These are phyloP conservation scores for Cicer bijugum DNA, from an alignment of 306 rosid genomes.

Conservation along the genomic window DNA sequence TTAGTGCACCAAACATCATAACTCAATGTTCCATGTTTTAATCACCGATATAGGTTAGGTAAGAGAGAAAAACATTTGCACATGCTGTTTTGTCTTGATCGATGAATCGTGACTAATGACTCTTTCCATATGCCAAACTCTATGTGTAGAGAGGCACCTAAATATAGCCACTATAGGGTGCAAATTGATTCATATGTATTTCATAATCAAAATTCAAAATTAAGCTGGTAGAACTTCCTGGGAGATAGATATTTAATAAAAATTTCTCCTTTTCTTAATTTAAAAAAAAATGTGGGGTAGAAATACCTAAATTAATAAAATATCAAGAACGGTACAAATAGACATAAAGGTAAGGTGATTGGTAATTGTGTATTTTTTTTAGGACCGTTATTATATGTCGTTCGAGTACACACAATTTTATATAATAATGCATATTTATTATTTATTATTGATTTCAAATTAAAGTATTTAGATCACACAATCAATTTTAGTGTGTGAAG, in stretches of 20 bases:
- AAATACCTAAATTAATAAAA: not conserved
- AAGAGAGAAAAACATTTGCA: slow-evolving; percentile 34
- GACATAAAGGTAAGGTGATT: not conserved
- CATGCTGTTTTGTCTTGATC: slow-evolving; percentile 46
- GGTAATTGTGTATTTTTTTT: not conserved
- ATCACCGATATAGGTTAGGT: slow-evolving; percentile 6
- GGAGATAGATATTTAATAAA: too few relatives aligned
- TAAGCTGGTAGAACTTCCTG: too few relatives aligned
- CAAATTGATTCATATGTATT: not conserved
- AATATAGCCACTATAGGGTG: slow-evolving; percentile 1
- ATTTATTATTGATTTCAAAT: too few relatives aligned
- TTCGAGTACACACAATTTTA: too few relatives aligned
- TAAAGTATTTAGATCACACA: too few relatives aligned
- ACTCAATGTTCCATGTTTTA: slow-evolving; percentile 27
- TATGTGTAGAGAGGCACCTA: slow-evolving; percentile 28
- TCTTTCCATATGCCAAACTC: slow-evolving; percentile 25
- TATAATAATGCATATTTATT: too few relatives aligned
- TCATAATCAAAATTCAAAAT: too few relatives aligned
- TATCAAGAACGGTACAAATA: not conserved
- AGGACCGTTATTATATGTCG: too few relatives aligned
- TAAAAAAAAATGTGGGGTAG: not conserved
- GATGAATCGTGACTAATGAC: slow-evolving; percentile 25
- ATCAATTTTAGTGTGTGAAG: too few relatives aligned
- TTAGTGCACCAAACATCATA: slow-evolving; percentile 30
- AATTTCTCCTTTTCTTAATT: too few relatives aligned